phyloP scores from a whole-genome alignment of 106 monocot genomes.

The Triglochin maritima region DNA sequence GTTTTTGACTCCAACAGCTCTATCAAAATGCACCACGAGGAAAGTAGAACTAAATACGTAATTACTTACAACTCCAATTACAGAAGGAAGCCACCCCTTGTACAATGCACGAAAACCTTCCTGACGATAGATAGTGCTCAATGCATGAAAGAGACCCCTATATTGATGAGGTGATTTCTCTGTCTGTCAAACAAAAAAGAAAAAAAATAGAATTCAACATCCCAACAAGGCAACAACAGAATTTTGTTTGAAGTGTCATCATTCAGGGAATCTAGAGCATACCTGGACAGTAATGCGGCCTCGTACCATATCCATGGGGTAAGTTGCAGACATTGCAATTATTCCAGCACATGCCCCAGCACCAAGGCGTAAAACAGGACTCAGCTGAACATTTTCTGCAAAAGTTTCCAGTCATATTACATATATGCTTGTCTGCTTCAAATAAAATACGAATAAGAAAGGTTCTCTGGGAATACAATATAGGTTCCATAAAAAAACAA shows the following conservation, averaged over 20 bases:
- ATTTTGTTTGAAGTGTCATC: no score
- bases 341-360: slow-evolving; percentile 98
- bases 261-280: background rate
- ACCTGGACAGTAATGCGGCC: slow-evolving; percentile 98
- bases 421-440: no score
- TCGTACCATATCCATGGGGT: slow-evolving; percentile 96
- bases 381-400: slow-evolving; percentile 83
- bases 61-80: slow-evolving; percentile 83
- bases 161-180: slow-evolving; percentile 79
- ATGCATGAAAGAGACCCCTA: slow-evolving; percentile 83
- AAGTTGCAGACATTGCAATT: slow-evolving; percentile 95
- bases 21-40: no score
- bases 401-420: slow-evolving; percentile 10
- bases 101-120: slow-evolving; percentile 89
- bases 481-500: no score
- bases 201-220: background rate
- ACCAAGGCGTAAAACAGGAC: slow-evolving; percentile 80
- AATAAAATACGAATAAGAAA: no score
- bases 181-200: slow-evolving; percentile 29
- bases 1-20: no score
- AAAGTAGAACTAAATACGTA: no score
- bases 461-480: no score
- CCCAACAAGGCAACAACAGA: no score
- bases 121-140: slow-evolving; percentile 53
- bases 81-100: slow-evolving; percentile 98